phyloP scores from a whole-genome alignment of 257 asterid genomes.

The Nemophila menziesii region DNA sequence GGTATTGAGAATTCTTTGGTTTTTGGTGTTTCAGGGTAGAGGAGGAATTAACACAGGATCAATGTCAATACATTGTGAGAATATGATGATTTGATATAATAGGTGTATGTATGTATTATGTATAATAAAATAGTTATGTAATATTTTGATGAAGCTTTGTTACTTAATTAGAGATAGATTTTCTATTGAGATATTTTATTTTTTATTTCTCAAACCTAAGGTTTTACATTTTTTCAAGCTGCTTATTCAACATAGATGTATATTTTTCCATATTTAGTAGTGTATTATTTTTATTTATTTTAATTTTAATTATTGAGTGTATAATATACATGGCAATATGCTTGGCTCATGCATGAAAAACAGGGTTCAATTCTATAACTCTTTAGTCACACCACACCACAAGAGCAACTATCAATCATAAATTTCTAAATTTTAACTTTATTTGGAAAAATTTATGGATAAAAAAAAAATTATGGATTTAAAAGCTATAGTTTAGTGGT shows the following conservation, averaged over 20 bases:
- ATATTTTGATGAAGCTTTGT: slow-evolving; percentile 3
- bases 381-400: too few relatives aligned
- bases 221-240: slow-evolving; percentile 3
- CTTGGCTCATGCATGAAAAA: too few relatives aligned
- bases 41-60: slow-evolving; percentile 3
- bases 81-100: slow-evolving; percentile 2
- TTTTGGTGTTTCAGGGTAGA: slow-evolving; percentile 10
- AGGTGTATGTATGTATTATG: slow-evolving; percentile 12
- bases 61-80: background rate
- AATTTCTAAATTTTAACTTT: too few relatives aligned
- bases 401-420: too few relatives aligned
- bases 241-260: slow-evolving; percentile 1
- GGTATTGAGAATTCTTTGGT: background rate
- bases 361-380: too few relatives aligned
- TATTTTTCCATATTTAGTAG: background rate
- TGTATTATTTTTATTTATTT: background rate
- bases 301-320: too few relatives aligned
- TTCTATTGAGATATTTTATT: background rate
- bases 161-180: background rate
- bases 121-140: slow-evolving; percentile 18
- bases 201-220: background rate
- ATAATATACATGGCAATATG: too few relatives aligned
- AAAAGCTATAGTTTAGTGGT: too few relatives aligned
- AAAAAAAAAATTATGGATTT: too few relatives aligned
- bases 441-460: too few relatives aligned